Base-by-base conservation (phyloP, 345 rosid species). In the Ceriops tagal region DNA sequence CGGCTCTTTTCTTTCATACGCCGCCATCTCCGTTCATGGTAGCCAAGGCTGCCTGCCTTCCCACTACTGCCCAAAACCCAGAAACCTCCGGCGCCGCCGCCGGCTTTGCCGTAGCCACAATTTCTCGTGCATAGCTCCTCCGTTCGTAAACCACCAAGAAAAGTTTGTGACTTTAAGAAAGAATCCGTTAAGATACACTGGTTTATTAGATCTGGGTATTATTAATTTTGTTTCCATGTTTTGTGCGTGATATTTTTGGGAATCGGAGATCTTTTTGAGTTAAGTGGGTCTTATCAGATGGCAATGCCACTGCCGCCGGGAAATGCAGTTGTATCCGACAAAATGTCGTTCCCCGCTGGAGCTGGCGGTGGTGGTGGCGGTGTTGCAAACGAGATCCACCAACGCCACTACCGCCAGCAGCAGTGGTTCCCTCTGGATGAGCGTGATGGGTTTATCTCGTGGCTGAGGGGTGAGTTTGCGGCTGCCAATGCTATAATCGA, bases 401-500 rank as follows among this genome's bases (percentile, higher is more conserved):
- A 76, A 69, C 79, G 67, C 71, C 82, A 62, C 46, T 15, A 39
- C 56, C 78, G 75, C 13, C 85, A 51, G 66, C 77, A 73, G 21
- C 74, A 69, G 73, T 89, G 93, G 92, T 82, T 85, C 67, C 83
- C 80, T 0, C 67, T 77, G 43, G 97, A 88, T 60, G 96, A 85
- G 80, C 78, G 96, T 18, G 99, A 95, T 43, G 86, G 81, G 63
- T 90, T 92, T 53, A 89, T 92, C 66, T 81, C 85, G 18, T 95
- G 99, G 99, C 66, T 95, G 63, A 85, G 93, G 13, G 84, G 91
- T 58, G 98, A 95, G 75, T 92, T 95, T 10, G 98, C 98, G 1
- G 97, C 99, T 1, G 92, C 99, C 63, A 95, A 95, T 65, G 92
- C 96, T 5, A 92, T 92, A 5, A 90, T 95, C 43, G 93, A 92